Evolutionary conservation across 805 yeast species (phyloP).

Genomic region (Suhomyces faveliae): DNA sequence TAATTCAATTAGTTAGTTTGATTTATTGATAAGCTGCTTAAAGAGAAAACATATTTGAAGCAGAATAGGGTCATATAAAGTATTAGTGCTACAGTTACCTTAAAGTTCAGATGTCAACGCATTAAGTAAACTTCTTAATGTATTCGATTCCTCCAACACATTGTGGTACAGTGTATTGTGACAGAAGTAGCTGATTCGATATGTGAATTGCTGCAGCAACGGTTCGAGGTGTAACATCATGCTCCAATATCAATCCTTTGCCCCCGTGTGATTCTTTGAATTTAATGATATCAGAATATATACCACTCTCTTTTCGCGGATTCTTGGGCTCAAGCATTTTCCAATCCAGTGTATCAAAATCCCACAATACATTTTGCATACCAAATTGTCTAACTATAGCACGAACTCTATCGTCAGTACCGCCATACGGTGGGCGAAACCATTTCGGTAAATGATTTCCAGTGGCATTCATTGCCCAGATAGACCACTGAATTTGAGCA

Average conservation of each 20-base stretch:
- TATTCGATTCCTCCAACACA: slow-evolving; percentile 71
- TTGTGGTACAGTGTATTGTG: slow-evolving; percentile 73
- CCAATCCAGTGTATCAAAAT: slow-evolving; percentile 91
- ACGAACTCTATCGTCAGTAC: slow-evolving; percentile 83
- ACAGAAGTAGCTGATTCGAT: slow-evolving; percentile 49
- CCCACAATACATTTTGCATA: slow-evolving; percentile 87
- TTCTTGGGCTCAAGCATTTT: slow-evolving; percentile 45
- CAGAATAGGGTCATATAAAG: no score
- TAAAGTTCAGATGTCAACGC: no score
- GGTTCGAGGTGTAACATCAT: slow-evolving; percentile 69
- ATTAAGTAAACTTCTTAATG: slow-evolving; percentile 40
- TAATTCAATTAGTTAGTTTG: no score
- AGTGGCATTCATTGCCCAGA: slow-evolving; percentile 98
- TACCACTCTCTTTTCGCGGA: slow-evolving; percentile 47
- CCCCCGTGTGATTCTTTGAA: slow-evolving; percentile 43
- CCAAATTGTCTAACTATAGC: slow-evolving; percentile 80
- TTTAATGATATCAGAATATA: slow-evolving; percentile 51
- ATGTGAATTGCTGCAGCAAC: slow-evolving; percentile 68
- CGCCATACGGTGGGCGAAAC: slow-evolving; percentile 97
- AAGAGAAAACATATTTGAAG: no score
- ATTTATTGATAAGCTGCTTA: no score
- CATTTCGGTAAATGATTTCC: slow-evolving; percentile 83
- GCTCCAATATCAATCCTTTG: slow-evolving; percentile 79
- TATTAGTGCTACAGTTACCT: no score
- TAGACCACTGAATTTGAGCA: slow-evolving; percentile 91